Evolutionary conservation across 2,329 filamentous ascomycete genomes (phyloP).

Genomic region (Trichoderma pleuroti): DNA sequence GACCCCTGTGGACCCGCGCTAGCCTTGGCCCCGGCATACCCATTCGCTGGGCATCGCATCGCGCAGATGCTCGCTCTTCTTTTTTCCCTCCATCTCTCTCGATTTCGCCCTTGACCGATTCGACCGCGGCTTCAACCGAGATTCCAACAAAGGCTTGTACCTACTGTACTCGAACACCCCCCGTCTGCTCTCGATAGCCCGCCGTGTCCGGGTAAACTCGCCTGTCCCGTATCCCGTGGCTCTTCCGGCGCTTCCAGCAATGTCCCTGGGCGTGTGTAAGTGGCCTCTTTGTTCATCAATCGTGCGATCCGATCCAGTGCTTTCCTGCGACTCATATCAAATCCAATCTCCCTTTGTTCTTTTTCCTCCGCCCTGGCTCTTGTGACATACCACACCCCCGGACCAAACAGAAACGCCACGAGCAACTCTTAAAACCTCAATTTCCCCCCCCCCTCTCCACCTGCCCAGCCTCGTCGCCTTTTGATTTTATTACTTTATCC

Average conservation of each 20-base stretch:
- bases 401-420: constrained; percentile 8
- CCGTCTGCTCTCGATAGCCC: neutral
- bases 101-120: neutral
- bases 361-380: neutral
- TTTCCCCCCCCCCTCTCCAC: neutral
- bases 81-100: neutral
- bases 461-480: constrained; percentile 3
- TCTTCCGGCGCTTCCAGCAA: constrained; percentile 18
- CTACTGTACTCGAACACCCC: neutral
- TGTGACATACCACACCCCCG: neutral
- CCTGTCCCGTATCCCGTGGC: neutral
- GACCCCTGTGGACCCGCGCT: constrained; percentile 1
- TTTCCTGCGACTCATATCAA: neutral
- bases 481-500: constrained; percentile 3
- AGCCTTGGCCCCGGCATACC: neutral
- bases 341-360: neutral
- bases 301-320: neutral
- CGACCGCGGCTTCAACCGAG: neutral
- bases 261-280: constrained; percentile 20
- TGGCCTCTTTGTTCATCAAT: neutral
- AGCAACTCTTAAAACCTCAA: neutral
- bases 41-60: neutral
- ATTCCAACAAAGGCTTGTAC: neutral
- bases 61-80: neutral
- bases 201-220: neutral